Evolutionary conservation across 169 alveolate species (phyloP).

Genomic region (Plasmodium adleri): DNA sequence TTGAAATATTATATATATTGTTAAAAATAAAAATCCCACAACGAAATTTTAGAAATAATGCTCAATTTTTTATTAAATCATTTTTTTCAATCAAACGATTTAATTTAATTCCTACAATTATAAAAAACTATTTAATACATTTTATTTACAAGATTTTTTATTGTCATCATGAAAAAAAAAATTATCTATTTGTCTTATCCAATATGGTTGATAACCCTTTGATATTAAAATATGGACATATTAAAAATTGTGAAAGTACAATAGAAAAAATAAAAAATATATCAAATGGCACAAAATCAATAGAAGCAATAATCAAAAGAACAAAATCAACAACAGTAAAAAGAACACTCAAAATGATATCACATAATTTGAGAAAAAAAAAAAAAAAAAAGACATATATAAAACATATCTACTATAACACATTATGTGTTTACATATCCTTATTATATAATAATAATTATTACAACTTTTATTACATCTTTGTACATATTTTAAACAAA

Average conservation of each 20-base stretch:
- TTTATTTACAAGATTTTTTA: slow-evolving; percentile 11
- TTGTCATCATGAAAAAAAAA: not conserved
- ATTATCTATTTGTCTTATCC: not conserved
- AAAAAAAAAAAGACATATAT: not conserved
- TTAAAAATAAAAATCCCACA: no score
- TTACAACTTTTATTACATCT: slow-evolving; percentile 33
- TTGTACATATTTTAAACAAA: slow-evolving; percentile 12
- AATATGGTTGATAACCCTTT: no score
- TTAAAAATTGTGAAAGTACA: not conserved
- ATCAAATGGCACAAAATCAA: not conserved
- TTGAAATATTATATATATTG: no score
- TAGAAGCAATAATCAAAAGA: no score
- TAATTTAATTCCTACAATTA: no score
- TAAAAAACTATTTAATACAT: not conserved
- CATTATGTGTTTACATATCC: slow-evolving; percentile 42
- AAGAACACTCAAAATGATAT: not conserved
- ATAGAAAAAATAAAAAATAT: not conserved
- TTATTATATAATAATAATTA: slow-evolving; percentile 43
- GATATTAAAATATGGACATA: no score
- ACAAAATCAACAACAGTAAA: no score
- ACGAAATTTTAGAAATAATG: no score
- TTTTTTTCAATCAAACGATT: no score
- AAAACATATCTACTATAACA: slow-evolving; percentile 2
- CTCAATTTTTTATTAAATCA: no score
- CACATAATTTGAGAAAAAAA: not conserved